phyloP scores from a whole-genome alignment of 768 basidiomycete genomes.

The Lepiota venenata region DNA sequence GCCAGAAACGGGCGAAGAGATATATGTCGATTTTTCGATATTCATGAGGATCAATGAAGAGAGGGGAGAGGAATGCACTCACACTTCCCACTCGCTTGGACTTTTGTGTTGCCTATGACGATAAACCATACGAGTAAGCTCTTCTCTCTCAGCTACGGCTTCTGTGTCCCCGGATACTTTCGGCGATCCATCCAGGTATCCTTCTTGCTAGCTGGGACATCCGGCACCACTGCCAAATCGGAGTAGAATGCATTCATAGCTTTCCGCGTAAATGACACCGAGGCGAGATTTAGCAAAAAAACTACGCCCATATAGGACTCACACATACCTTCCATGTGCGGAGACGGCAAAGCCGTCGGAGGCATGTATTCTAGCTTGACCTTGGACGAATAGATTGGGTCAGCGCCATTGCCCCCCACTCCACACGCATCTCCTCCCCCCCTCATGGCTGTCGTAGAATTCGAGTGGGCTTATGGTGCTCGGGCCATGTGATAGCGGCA shows the following conservation, averaged over 20 bases:
- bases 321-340: constrained; percentile 65
- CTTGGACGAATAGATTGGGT: constrained; percentile 59
- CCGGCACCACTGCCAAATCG: constrained; percentile 49
- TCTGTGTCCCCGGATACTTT: constrained; percentile 13
- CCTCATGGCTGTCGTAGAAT: constrained; percentile 21
- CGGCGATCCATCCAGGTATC: neutral
- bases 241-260: constrained; percentile 75
- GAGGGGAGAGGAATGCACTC: constrained; percentile 25
- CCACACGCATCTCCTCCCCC: constrained; percentile 27
- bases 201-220: constrained; percentile 21
- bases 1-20: constrained; percentile 65
- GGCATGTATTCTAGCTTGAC: constrained; percentile 68
- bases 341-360: constrained; percentile 59
- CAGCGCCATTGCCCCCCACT: constrained; percentile 33
- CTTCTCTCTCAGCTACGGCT: constrained; percentile 47
- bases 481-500: constrained; percentile 7
- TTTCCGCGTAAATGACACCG: constrained; percentile 65
- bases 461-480: constrained; percentile 18
- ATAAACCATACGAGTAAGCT: constrained; percentile 49
- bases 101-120: constrained; percentile 56
- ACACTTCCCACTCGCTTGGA: constrained; percentile 73
- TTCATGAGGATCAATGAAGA: neutral
- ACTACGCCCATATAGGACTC: neutral
- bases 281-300: constrained; percentile 35
- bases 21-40: constrained; percentile 65